Conservation (phyloP, 108 stramenopile species). For the Parmales sp. region DNA sequence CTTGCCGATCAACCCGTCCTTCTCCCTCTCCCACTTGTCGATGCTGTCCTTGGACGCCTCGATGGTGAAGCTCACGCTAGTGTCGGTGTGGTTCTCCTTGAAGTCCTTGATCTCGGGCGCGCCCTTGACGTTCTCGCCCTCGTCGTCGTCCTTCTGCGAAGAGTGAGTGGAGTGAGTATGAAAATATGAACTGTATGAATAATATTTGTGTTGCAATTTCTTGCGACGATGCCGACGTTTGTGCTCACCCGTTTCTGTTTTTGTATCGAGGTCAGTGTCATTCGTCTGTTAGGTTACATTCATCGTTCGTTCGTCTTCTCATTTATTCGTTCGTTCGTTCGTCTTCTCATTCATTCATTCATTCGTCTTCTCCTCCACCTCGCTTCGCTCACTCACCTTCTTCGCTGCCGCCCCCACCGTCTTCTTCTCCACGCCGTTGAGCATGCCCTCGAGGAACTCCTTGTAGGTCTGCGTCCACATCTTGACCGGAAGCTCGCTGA, state of each 20-base stretch:
- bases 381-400: slow-evolving; percentile 13
- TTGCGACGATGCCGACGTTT: no score
- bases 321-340: neutral
- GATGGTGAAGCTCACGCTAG: slow-evolving; percentile 86
- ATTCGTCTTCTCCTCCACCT: neutral
- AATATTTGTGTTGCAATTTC: no score
- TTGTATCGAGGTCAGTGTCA: no score
- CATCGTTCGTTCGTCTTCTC: neutral
- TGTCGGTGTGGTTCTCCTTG: slow-evolving; percentile 95
- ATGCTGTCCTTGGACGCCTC: slow-evolving; percentile 62
- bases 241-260: no score
- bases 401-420: slow-evolving; percentile 32
- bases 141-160: slow-evolving; percentile 19
- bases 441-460: slow-evolving; percentile 56
- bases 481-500: slow-evolving; percentile 91
- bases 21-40: slow-evolving; percentile 59
- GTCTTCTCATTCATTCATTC: neutral
- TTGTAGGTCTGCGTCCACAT: slow-evolving; percentile 98
- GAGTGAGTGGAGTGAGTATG: no score
- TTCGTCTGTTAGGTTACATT: neutral
- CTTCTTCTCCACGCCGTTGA: slow-evolving; percentile 24
- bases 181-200: no score
- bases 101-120: slow-evolving; percentile 71
- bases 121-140: slow-evolving; percentile 21
- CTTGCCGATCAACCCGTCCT: slow-evolving; percentile 75